phyloP scores from a whole-genome alignment of 179 eudicot genomes.

The Silene noctiflora region DNA sequence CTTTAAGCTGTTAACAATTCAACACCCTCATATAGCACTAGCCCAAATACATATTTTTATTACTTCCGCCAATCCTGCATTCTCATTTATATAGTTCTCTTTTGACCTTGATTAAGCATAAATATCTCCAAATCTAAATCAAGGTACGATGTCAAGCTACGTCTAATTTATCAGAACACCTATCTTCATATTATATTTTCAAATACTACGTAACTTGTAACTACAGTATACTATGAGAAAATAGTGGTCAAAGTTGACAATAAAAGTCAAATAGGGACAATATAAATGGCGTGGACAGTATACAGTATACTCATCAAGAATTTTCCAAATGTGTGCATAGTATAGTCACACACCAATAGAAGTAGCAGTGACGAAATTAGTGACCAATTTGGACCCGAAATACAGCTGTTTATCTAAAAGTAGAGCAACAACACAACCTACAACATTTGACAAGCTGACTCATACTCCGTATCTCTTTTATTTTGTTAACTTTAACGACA shows the following conservation, averaged over 20 bases:
- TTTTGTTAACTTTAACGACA: not conserved
- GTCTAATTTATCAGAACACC: too few relatives aligned
- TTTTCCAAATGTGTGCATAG: not conserved
- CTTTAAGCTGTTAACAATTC: too few relatives aligned
- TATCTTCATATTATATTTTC: too few relatives aligned
- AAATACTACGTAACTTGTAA: too few relatives aligned
- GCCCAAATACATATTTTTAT: too few relatives aligned
- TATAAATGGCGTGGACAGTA: not conserved
- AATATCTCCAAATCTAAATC: too few relatives aligned
- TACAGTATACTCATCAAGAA: not conserved
- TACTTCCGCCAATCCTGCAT: too few relatives aligned
- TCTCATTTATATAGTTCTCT: too few relatives aligned
- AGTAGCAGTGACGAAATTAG: not conserved
- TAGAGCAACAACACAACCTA: constrained; percentile 3
- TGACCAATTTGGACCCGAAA: not conserved
- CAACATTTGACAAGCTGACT: constrained; percentile 1
- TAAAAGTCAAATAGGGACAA: not conserved
- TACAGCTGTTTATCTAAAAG: not conserved
- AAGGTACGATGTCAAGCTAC: too few relatives aligned
- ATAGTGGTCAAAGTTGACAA: too few relatives aligned
- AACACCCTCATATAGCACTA: too few relatives aligned
- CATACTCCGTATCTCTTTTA: not conserved
- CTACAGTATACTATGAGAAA: not conserved
- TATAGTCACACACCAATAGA: not conserved
- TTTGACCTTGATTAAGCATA: too few relatives aligned